Evolutionary conservation across 2,329 filamentous ascomycete genomes (phyloP).

Genomic region (Sarocladiaceae sp.): DNA sequence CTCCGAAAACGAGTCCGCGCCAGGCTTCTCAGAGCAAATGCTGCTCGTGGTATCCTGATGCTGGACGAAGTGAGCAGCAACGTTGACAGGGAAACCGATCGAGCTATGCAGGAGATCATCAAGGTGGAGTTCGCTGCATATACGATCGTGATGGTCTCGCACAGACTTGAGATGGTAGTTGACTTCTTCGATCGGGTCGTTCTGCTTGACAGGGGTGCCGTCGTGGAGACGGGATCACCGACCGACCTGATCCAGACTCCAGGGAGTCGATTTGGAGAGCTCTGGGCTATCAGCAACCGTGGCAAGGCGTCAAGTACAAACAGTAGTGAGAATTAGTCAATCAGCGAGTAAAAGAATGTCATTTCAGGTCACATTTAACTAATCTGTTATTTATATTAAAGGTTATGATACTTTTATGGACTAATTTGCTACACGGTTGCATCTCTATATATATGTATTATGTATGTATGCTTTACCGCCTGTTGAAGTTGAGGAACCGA

Average conservation of each 20-base stretch:
- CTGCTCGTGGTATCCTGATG: slow-evolving; percentile 23
- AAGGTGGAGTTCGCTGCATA: slow-evolving; percentile 30
- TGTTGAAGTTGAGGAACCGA: slow-evolving; percentile 49
- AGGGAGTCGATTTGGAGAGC: slow-evolving; percentile 23
- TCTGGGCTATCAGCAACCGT: slow-evolving; percentile 18
- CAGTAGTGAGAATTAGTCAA: not conserved
- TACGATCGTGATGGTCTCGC: slow-evolving; percentile 49
- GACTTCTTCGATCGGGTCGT: slow-evolving; percentile 43
- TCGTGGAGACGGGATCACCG: slow-evolving; percentile 33
- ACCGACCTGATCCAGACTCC: slow-evolving; percentile 17
- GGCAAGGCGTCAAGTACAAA: not conserved
- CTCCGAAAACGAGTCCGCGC: slow-evolving; percentile 31
- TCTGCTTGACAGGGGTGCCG: slow-evolving; percentile 40
- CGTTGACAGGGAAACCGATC: slow-evolving; percentile 35
- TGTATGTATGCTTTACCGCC: slow-evolving; percentile 27
- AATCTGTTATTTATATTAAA: not conserved
- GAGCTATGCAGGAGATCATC: slow-evolving; percentile 35
- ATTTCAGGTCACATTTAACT: not conserved
- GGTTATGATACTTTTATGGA: not conserved
- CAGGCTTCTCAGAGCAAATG: not conserved
- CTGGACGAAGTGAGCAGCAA: slow-evolving; percentile 38
- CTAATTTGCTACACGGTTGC: not conserved
- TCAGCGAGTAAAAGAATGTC: not conserved
- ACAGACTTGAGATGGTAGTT: slow-evolving; percentile 43
- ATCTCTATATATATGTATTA: too few relatives aligned